Percentiles rank a stretch among this genome's conserved stretches.
phyloP scores from a whole-genome alignment of 1,284 basidiomycete species.

The Cutaneotrichosporon cyanovorans region DNA sequence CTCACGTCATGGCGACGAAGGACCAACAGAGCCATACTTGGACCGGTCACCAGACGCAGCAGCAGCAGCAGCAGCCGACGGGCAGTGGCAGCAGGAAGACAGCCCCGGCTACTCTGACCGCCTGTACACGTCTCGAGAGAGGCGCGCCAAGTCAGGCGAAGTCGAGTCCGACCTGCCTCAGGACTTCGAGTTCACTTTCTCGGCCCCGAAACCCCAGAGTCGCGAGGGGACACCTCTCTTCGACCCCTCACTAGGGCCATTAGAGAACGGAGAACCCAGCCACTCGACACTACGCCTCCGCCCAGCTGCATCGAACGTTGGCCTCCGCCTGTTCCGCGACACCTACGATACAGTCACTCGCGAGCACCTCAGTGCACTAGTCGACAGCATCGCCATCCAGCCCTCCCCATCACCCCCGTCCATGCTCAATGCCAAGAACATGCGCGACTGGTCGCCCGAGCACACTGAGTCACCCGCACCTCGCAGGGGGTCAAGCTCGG shows the following conservation, averaged over 20 bases:
- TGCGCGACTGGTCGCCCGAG: slow-evolving; percentile 22
- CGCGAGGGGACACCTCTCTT: slow-evolving; percentile 4
- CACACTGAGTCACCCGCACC: slow-evolving; percentile 4
- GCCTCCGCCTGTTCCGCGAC: slow-evolving; percentile 77
- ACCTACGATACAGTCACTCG: slow-evolving; percentile 84
- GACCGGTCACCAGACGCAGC: no score
- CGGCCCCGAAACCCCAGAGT: slow-evolving; percentile 36
- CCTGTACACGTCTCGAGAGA: neutral
- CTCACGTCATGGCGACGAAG: no score
- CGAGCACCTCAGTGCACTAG: slow-evolving; percentile 80
- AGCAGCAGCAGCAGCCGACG: no score
- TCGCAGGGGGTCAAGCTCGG: neutral
- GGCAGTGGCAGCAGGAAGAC: neutral
- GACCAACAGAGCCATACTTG: neutral
- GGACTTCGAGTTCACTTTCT: slow-evolving; percentile 65
- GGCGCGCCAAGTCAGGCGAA: neutral
- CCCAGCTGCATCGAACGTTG: slow-evolving; percentile 55
- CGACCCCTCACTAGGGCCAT: slow-evolving; percentile 12
- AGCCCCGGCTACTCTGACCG: neutral
- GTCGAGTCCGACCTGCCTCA: slow-evolving; percentile 2
- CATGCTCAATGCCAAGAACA: slow-evolving; percentile 9
- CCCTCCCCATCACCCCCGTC: slow-evolving; percentile 54
- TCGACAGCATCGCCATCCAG: slow-evolving; percentile 76
- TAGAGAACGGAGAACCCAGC: slow-evolving; percentile 22
- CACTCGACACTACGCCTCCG: slow-evolving; percentile 25